These are phyloP conservation scores for Gastrolobium villosum DNA, from an alignment of 306 rosid species.

Conservation along the genomic window DNA sequence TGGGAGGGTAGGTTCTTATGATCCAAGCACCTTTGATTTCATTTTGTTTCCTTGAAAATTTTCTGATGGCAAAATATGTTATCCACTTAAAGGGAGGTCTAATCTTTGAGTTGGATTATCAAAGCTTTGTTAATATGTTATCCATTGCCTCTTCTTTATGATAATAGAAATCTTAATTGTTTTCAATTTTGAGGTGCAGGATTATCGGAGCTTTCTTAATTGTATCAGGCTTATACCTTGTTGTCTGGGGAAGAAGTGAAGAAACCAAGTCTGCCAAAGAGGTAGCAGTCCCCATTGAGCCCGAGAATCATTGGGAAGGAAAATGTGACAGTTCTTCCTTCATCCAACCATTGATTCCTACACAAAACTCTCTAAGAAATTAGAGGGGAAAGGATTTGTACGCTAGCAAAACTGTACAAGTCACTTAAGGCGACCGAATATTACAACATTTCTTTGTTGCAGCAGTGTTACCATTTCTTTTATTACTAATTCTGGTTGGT, in stretches of 20 bases:
- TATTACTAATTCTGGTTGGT: not conserved
- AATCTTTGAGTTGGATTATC: not conserved
- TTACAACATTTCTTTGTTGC: constrained; percentile 30
- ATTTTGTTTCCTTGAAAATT: constrained; percentile 9
- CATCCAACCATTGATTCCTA: constrained; percentile 56
- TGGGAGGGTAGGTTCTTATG: constrained; percentile 69
- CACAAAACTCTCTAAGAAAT: constrained; percentile 29
- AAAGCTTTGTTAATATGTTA: not conserved
- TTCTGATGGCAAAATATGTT: not conserved
- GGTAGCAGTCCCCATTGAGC: constrained; percentile 27
- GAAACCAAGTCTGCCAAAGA: constrained; percentile 56
- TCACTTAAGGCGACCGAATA: constrained; percentile 17
- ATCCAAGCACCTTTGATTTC: constrained; percentile 18
- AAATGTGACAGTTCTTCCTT: constrained; percentile 42
- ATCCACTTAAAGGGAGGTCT: not conserved
- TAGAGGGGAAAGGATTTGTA: not conserved
- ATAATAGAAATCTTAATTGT: constrained; percentile 19
- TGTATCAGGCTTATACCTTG: constrained; percentile 61
- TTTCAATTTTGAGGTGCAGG: constrained; percentile 56
- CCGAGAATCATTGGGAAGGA: constrained; percentile 44
- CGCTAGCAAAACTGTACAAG: not conserved
- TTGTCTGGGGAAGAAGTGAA: constrained; percentile 73
- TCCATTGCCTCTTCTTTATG: not conserved
- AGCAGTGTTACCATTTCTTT: constrained; percentile 25
- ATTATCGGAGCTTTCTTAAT: constrained; percentile 64